Percentiles rank a stretch among this genome's conserved stretches.
phyloP scores from a whole-genome alignment of 2,329 filamentous ascomycete species.

The Fusarium veterinarium region DNA sequence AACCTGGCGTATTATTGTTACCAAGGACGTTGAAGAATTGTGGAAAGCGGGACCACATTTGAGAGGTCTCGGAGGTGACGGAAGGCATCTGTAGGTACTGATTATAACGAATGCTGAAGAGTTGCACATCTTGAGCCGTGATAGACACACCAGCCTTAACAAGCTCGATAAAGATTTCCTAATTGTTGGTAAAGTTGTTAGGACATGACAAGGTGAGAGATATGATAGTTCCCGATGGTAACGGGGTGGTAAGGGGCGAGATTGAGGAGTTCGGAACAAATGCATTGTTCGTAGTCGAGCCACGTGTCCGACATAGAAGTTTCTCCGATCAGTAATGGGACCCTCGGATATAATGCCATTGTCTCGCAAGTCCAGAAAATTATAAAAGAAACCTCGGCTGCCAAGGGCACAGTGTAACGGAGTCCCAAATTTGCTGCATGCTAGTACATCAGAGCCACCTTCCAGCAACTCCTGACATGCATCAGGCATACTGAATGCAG shows the following conservation, averaged over 20 bases:
- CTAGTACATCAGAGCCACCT: neutral
- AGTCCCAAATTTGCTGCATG: neutral
- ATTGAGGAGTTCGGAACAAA: neutral
- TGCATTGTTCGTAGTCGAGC: neutral
- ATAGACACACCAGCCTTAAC: neutral
- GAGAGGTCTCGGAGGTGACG: neutral
- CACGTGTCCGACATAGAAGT: accelerated
- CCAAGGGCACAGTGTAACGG: neutral
- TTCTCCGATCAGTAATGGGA: neutral
- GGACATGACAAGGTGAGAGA: neutral
- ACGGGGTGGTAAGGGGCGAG: neutral
- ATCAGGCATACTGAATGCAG: neutral
- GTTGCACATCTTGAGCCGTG: too few species aligned
- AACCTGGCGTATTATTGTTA: neutral
- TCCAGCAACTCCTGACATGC: neutral
- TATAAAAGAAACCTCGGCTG: neutral
- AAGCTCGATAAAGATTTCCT: neutral
- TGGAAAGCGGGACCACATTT: neutral
- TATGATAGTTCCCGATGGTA: neutral
- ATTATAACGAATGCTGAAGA: neutral
- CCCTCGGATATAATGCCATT: neutral
- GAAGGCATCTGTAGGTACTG: accelerated
- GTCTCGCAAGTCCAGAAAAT: neutral
- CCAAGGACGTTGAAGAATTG: neutral
- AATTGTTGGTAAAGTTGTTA: accelerated